Evolutionary conservation across 257 asterid species (phyloP).

Genomic region (Coffea eugenioides): DNA sequence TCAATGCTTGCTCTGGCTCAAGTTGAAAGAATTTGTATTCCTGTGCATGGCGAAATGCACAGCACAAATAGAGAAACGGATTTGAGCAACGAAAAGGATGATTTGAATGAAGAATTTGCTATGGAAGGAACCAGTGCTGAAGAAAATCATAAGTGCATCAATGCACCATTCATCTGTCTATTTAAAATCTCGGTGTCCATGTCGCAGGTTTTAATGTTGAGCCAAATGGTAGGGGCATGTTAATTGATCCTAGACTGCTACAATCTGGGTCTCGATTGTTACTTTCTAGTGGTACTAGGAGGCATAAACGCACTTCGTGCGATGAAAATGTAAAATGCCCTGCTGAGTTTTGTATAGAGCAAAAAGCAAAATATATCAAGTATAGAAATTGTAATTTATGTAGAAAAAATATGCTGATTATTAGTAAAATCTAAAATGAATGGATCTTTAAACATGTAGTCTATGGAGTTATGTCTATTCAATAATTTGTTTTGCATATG

Average conservation of each 20-base stretch:
- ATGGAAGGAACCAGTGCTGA: conserved; percentile 19
- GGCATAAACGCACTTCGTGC: too few relatives aligned
- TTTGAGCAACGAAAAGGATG: conserved; percentile 21
- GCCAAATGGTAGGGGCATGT: conserved; percentile 32
- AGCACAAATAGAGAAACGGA: conserved; percentile 12
- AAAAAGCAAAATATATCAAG: too few relatives aligned
- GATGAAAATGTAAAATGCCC: too few relatives aligned
- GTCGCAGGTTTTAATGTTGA: conserved; percentile 55
- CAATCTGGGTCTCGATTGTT: conserved; percentile 78
- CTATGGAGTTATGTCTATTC: too few relatives aligned
- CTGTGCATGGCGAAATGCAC: conserved; percentile 12
- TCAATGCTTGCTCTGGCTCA: too few relatives aligned
- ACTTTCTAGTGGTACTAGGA: conserved; percentile 51
- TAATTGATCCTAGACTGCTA: conserved; percentile 49
- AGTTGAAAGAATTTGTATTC: background rate
- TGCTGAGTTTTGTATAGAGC: too few relatives aligned
- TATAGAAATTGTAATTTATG: too few relatives aligned
- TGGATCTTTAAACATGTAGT: too few relatives aligned
- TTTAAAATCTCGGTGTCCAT: conserved; percentile 57
- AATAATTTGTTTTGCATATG: too few relatives aligned
- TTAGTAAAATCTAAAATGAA: too few relatives aligned
- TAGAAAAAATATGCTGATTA: too few relatives aligned
- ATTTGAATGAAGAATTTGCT: conserved; percentile 16
- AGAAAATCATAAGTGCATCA: conserved; percentile 15
- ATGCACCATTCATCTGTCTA: conserved; percentile 21